Conservation (phyloP, 73 alveolate species). For the Uronychia binucleata region DNA sequence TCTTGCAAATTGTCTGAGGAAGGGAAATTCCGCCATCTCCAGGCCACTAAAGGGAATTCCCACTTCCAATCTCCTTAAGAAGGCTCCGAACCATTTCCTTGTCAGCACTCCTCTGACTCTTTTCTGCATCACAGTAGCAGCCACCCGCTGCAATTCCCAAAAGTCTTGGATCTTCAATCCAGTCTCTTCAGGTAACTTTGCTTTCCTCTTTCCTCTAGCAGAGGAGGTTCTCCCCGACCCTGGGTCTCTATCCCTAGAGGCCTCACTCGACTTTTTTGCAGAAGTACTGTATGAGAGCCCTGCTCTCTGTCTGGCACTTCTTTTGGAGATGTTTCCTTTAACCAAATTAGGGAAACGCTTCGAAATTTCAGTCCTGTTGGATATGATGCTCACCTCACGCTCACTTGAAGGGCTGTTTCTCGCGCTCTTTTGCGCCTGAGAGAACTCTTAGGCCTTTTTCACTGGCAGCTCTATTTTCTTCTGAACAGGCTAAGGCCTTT, state of each 20-base stretch:
- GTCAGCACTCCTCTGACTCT: conserved; percentile 48
- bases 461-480: background rate
- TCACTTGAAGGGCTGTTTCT: background rate
- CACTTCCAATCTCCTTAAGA: conserved; percentile 25
- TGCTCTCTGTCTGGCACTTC: background rate
- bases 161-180: conserved; percentile 24
- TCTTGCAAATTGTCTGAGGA: conserved; percentile 43
- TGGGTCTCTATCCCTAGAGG: background rate
- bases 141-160: conserved; percentile 26
- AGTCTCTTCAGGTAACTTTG: background rate
- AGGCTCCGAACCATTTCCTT: conserved; percentile 53
- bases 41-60: conserved; percentile 63
- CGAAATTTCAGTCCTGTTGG: background rate
- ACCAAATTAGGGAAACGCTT: background rate
- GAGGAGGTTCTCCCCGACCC: background rate
- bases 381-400: background rate
- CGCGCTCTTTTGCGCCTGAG: background rate
- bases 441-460: background rate
- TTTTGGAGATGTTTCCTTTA: background rate
- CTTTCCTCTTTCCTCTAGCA: background rate
- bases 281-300: background rate
- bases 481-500: background rate
- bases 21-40: conserved; percentile 50
- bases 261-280: background rate
- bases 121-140: conserved; percentile 38